phyloP scores from a whole-genome alignment of 495 filamentous ascomycete species.

The Annulohypoxylon nitens region DNA sequence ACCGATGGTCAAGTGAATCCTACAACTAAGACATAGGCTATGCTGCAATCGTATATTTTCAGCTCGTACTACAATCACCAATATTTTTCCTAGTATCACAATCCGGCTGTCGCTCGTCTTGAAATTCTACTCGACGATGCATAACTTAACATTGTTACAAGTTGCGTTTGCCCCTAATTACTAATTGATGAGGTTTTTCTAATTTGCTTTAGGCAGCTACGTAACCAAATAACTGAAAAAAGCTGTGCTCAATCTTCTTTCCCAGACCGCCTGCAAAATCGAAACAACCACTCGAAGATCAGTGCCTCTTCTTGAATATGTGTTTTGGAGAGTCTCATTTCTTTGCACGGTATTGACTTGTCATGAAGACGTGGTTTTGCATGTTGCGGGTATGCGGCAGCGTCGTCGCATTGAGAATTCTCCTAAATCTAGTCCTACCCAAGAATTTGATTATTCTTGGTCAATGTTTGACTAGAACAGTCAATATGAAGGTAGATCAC shows the following conservation, averaged over 20 bases:
- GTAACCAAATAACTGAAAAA: not conserved
- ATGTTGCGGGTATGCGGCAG: not conserved
- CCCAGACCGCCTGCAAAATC: not conserved
- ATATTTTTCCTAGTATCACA: not conserved
- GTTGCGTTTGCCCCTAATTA: not conserved
- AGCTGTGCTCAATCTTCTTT: not conserved
- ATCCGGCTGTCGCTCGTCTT: not conserved
- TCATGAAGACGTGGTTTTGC: not conserved
- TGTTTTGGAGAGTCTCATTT: not conserved
- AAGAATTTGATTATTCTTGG: not conserved
- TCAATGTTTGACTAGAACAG: not conserved
- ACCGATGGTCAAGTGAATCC: not conserved
- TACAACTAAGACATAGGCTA: not conserved
- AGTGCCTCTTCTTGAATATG: not conserved
- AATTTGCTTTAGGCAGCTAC: not conserved
- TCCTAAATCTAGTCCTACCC: not conserved
- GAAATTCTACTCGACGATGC: not conserved
- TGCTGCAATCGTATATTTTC: not conserved
- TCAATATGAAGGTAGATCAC: not conserved
- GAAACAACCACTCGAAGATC: not conserved
- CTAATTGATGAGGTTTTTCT: not conserved
- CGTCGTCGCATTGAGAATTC: not conserved
- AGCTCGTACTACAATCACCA: not conserved
- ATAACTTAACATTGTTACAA: not conserved
- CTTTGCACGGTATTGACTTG: not conserved